These are phyloP conservation scores for Trichosporon coremiiforme DNA, from an alignment of 1,284 basidiomycete species.

Conservation along the genomic window DNA sequence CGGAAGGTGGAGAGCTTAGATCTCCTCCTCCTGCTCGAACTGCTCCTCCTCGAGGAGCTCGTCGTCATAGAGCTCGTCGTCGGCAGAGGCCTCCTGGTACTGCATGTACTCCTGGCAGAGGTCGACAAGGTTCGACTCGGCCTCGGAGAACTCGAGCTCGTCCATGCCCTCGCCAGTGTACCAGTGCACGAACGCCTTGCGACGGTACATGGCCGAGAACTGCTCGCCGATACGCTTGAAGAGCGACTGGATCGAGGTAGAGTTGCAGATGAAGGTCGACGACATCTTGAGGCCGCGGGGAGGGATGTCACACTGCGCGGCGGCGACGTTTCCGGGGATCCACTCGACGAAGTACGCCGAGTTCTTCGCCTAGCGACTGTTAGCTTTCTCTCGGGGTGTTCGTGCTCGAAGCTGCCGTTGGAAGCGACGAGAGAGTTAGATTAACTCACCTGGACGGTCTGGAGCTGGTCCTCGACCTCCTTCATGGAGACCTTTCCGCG, in stretches of 20 bases:
- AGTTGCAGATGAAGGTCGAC: conserved; percentile 96
- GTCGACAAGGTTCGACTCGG: conserved; percentile 95
- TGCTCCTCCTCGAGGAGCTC: conserved; percentile 51
- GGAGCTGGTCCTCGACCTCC: conserved; percentile 98
- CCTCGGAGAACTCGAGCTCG: conserved; percentile 93
- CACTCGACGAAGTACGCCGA: conserved; percentile 97
- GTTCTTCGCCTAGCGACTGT: conserved; percentile 71
- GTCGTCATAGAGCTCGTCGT: conserved; percentile 58
- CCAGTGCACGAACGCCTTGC: conserved; percentile 98
- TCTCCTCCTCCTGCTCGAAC: conserved; percentile 50
- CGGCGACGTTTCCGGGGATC: conserved; percentile 97
- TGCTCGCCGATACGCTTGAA: conserved; percentile 98
- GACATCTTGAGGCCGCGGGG: conserved; percentile 93
- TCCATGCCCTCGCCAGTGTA: conserved; percentile 96
- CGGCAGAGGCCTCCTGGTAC: conserved; percentile 79
- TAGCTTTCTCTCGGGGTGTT: too few relatives aligned
- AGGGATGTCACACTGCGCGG: conserved; percentile 89
- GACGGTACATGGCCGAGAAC: conserved; percentile 98
- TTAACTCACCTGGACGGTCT: conserved; percentile 87
- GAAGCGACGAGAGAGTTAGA: too few relatives aligned
- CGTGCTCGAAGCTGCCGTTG: too few relatives aligned
- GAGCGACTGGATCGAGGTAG: conserved; percentile 93
- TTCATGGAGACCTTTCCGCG: conserved; percentile 99
- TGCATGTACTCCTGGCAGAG: conserved; percentile 92
- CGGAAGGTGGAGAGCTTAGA: conserved; percentile 37